Evolutionary conservation across 108 stramenopile genomes (phyloP).

Genomic region (Stephanodiscus triporus): DNA sequence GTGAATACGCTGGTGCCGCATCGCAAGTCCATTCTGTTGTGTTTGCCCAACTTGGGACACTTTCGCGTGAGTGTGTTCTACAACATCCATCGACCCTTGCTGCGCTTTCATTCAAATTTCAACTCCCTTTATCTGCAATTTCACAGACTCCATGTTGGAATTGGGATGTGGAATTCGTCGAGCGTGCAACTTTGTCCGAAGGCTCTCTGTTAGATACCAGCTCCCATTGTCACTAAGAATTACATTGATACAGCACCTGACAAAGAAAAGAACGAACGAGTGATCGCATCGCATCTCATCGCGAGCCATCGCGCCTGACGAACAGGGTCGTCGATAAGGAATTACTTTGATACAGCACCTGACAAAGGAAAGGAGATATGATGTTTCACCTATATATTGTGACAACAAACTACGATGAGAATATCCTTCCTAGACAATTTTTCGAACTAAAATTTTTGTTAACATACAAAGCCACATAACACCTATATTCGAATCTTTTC

Average conservation of each 20-base stretch:
- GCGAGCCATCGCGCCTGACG: no score
- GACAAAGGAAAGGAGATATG: no score
- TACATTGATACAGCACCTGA: constrained; percentile 69
- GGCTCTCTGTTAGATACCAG: constrained; percentile 70
- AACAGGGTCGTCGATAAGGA: no score
- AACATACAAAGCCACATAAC: not conserved
- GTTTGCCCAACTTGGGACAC: constrained; percentile 73
- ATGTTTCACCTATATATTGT: no score
- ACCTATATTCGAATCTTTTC: not conserved
- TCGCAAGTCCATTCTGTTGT: constrained; percentile 80
- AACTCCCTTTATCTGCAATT: no score
- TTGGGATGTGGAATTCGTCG: constrained; percentile 64
- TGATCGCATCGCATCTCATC: no score
- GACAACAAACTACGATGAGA: no score
- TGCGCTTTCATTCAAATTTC: not conserved
- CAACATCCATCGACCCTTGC: not conserved
- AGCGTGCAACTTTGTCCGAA: constrained; percentile 69
- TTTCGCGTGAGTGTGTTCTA: constrained; percentile 46
- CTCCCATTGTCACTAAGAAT: constrained; percentile 70
- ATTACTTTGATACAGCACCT: no score
- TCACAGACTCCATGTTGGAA: constrained; percentile 68
- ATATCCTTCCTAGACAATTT: no score
- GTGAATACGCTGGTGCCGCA: constrained; percentile 68
- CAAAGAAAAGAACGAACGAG: constrained; percentile 6
- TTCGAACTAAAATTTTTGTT: no score